These are phyloP conservation scores for Actinomortierella ambigua DNA, from an alignment of 371 early-diverging fungal species.

Conservation along the genomic window DNA sequence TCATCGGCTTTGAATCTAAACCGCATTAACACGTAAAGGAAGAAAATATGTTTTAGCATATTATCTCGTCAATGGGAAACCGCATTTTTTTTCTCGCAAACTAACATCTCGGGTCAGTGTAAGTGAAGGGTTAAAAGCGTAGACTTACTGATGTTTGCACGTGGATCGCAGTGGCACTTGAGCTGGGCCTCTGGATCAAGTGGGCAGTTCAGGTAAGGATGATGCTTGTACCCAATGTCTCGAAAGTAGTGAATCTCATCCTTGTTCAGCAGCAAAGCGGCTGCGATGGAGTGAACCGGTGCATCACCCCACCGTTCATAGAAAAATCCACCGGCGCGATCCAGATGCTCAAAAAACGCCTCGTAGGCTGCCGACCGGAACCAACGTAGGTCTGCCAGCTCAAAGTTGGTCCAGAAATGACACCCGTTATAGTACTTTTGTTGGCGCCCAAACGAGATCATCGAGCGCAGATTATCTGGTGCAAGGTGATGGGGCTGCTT, in stretches of 20 bases:
- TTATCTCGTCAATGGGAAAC: too few species aligned
- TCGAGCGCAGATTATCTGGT: slow-evolving; percentile 48
- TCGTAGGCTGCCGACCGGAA: slow-evolving; percentile 73
- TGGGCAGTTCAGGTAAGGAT: slow-evolving; percentile 72
- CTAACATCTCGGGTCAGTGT: too few species aligned
- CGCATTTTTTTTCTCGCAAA: too few species aligned
- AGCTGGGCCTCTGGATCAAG: slow-evolving; percentile 51
- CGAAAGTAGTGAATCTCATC: slow-evolving; percentile 88
- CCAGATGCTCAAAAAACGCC: slow-evolving; percentile 83
- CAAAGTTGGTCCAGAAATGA: slow-evolving; percentile 98
- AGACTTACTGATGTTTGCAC: slow-evolving; percentile 60
- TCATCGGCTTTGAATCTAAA: too few species aligned
- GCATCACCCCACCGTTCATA: slow-evolving; percentile 98
- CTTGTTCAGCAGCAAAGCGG: slow-evolving; percentile 67
- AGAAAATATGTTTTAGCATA: too few species aligned
- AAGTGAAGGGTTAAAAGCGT: too few species aligned
- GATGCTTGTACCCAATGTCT: slow-evolving; percentile 81
- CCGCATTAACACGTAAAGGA: too few species aligned
- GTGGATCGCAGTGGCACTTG: slow-evolving; percentile 71
- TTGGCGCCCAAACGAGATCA: slow-evolving; percentile 41
- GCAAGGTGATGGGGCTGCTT: slow-evolving; percentile 50
- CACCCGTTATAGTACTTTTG: slow-evolving; percentile 54
- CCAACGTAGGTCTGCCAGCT: slow-evolving; percentile 89
- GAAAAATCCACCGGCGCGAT: slow-evolving; percentile 89
- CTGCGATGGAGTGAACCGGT: slow-evolving; percentile 90